Base-by-base conservation (phyloP, 768 basidiomycete genomes). In the Suillus luteus region DNA sequence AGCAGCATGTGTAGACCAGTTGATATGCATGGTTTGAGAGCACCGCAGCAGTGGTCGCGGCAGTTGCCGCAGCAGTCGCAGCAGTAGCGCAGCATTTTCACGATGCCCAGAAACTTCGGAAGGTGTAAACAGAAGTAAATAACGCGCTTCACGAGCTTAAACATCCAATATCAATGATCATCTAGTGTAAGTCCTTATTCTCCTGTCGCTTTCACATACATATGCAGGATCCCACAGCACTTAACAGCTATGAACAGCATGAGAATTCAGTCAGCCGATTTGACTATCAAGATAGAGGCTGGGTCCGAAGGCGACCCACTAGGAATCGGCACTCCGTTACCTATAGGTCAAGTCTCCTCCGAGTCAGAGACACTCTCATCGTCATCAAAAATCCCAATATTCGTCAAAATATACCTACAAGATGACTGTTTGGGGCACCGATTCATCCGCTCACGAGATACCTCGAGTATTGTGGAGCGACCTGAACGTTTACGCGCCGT, bases 401-500 rank as follows among this genome's bases (percentile, higher is more conserved):
- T 17, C 11, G 24, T 41, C 38, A 11, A 40, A 17, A 67, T 85
- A 49, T 82, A 79, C 67, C 71, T 93, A 14, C 93, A 94, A 75
- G 87, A 90, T 63, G 83, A 85, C 17, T 93, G 92, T 71, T 80
- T 87, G 19, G 79, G 85, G 63, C 92, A 94, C 71, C 83, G 79
- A 55, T 96, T 87, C 70, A 93, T 95, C 61, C 88, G 95, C 17
- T 86, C 88, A 17, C 82, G 84, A 58, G 89, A 93, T 69, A 80
- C 81, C 0, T 92, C 91, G 1, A 79, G 81, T 52, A 88, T 97
- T 60, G 86, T 96, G n/a, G 96, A 99, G 73, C 83, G 93, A 11
- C 96, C 96, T 0, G 92, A 97, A 72, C 86, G 96, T 27, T 78
- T 99, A 33, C 85, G 89, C 57, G 95, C 95, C 0, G 86, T 98